Percentiles rank a stretch among this genome's conserved stretches.
These are phyloP conservation scores for Primulina eburnea DNA, from an alignment of 257 asterid genomes.

Conservation along the genomic window DNA sequence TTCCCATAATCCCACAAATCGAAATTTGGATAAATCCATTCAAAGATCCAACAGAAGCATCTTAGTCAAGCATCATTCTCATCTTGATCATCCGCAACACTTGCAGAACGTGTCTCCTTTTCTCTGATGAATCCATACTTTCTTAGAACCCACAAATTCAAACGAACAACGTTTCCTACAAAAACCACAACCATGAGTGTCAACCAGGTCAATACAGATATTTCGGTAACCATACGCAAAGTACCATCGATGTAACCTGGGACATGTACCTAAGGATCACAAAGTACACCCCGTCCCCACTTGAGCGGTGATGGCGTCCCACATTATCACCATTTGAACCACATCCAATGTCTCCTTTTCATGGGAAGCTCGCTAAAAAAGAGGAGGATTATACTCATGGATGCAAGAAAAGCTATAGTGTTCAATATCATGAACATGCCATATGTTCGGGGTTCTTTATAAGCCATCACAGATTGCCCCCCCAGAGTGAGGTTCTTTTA, in stretches of 20 bases:
- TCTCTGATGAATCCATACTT: conserved; percentile 34
- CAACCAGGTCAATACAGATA: conserved; percentile 40
- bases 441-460: conserved; percentile 21
- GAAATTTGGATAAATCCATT: neutral
- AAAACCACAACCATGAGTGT: conserved; percentile 38
- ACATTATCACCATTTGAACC: conserved; percentile 35
- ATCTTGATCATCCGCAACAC: conserved; percentile 17
- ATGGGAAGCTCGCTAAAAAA: conserved; percentile 36
- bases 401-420: conserved; percentile 34
- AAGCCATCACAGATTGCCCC: conserved; percentile 33
- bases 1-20: neutral
- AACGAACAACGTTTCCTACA: conserved; percentile 31
- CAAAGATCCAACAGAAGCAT: neutral
- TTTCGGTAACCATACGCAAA: conserved; percentile 29
- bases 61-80: conserved; percentile 3
- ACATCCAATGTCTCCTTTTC: conserved; percentile 31
- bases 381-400: conserved; percentile 33
- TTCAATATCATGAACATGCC: conserved; percentile 35
- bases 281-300: conserved; percentile 27
- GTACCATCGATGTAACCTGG: conserved; percentile 20
- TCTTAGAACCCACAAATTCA: conserved; percentile 44
- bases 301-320: conserved; percentile 29
- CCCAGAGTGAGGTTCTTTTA: conserved; percentile 26
- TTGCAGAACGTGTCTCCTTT: conserved; percentile 15
- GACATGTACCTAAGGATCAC: conserved; percentile 33